phyloP scores from a whole-genome alignment of 306 rosid genomes.

The Trichosanthes truncata region DNA sequence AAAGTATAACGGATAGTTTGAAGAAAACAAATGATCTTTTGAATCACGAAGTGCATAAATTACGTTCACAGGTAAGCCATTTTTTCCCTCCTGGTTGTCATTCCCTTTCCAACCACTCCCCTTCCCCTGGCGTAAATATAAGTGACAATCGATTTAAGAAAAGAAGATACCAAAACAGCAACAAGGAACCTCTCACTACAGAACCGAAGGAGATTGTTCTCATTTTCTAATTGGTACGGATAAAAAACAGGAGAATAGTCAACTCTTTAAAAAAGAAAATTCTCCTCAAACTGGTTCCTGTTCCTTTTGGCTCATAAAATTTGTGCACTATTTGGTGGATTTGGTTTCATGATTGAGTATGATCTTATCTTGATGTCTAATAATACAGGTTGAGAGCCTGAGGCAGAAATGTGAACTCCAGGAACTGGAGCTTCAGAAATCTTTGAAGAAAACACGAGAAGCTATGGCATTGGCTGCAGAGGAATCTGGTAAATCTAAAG shows the following conservation, averaged over 20 bases:
- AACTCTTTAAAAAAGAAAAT: not conserved
- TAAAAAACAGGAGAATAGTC: not conserved
- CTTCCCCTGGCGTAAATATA: not conserved
- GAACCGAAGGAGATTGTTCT: not conserved
- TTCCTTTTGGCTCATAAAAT: not conserved
- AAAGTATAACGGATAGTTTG: conserved; percentile 62
- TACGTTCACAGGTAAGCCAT: conserved; percentile 63
- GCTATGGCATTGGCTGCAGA: conserved; percentile 72
- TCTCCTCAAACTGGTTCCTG: not conserved
- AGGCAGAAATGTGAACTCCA: conserved; percentile 70
- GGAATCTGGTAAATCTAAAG: conserved; percentile 71
- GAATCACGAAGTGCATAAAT: conserved; percentile 68
- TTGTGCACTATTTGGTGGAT: not conserved
- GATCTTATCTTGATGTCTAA: conserved; percentile 7
- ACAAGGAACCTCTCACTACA: not conserved
- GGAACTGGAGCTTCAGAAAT: conserved; percentile 74
- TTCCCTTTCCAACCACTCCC: not conserved
- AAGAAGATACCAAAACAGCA: not conserved
- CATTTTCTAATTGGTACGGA: not conserved
- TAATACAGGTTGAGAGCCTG: conserved; percentile 69
- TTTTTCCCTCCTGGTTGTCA: not conserved
- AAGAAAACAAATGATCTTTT: conserved; percentile 84
- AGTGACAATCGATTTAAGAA: not conserved
- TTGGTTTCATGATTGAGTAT: not conserved
- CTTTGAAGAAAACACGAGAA: conserved; percentile 68